These are phyloP conservation scores for Corymbia citriodora DNA, from an alignment of 441 rosid genomes.

Conservation along the genomic window DNA sequence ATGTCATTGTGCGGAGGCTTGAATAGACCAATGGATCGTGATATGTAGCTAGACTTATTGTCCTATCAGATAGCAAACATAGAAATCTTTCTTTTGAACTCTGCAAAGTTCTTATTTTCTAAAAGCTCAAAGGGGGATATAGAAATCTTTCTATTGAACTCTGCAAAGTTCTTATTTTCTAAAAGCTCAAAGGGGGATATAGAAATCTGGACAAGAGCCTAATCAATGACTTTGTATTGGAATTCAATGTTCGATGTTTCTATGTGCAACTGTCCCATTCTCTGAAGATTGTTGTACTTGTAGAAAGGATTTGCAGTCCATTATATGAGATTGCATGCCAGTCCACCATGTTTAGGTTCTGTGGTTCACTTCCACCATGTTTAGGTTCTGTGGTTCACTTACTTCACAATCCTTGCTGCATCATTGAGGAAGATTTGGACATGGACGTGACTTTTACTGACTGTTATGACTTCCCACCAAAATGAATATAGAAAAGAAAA, in stretches of 20 bases:
- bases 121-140: background rate
- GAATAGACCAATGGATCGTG: background rate
- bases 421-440: background rate
- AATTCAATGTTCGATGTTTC: fast-evolving
- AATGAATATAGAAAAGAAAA: background rate
- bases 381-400: background rate
- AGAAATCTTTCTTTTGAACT: background rate
- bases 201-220: background rate
- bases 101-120: background rate
- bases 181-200: background rate
- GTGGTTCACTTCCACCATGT: background rate
- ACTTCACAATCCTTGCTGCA: background rate
- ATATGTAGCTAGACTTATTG: background rate
- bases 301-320: background rate
- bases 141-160: background rate
- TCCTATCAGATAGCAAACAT: background rate
- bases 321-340: background rate
- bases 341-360: background rate
- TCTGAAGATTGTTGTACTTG: background rate
- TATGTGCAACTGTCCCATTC: background rate
- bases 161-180: background rate
- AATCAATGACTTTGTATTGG: background rate
- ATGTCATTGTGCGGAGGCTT: background rate
- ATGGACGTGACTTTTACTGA: background rate
- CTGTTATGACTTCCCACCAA: background rate